phyloP scores from a whole-genome alignment of 352 stramenopile genomes.

The Globisporangium recalcitrans region DNA sequence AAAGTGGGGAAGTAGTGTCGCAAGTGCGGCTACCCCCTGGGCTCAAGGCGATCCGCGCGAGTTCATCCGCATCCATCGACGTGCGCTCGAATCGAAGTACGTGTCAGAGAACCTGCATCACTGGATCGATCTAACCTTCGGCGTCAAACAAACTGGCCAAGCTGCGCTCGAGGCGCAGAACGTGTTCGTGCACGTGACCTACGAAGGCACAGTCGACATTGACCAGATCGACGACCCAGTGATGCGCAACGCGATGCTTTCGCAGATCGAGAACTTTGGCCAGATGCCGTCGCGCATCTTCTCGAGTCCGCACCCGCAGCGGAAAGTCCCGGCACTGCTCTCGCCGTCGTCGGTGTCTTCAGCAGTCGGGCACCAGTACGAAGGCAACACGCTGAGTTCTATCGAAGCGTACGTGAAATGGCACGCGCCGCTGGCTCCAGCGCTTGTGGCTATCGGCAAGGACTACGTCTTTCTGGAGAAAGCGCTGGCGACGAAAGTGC shows the following conservation, averaged over 20 bases:
- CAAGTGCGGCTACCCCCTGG: conserved; percentile 94
- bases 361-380: conserved; percentile 36
- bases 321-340: conserved; percentile 43
- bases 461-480: conserved; percentile 78
- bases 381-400: conserved; percentile 48
- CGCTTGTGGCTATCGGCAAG: conserved; percentile 69
- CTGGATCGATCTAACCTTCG: conserved; percentile 99
- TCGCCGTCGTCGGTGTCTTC: conserved; percentile 4
- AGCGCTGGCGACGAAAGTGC: conserved; percentile 24
- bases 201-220: conserved; percentile 79
- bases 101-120: conserved; percentile 95
- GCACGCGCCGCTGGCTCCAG: conserved; percentile 60
- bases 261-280: conserved; percentile 90
- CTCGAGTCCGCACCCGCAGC: conserved; percentile 51
- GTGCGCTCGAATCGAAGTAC: conserved; percentile 94
- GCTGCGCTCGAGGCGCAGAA: conserved; percentile 92
- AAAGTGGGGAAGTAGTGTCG: conserved; percentile 84
- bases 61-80: conserved; percentile 94
- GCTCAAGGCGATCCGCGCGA: conserved; percentile 88
- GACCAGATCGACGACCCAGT: conserved; percentile 82
- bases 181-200: conserved; percentile 85
- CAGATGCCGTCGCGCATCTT: conserved; percentile 85
- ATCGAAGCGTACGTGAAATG: conserved; percentile 77
- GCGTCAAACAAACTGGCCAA: conserved; percentile 91
- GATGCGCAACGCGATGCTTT: conserved; percentile 87